phyloP scores from a whole-genome alignment of 192 early-diverging fungal species.

The Rhizophagus sp. region DNA sequence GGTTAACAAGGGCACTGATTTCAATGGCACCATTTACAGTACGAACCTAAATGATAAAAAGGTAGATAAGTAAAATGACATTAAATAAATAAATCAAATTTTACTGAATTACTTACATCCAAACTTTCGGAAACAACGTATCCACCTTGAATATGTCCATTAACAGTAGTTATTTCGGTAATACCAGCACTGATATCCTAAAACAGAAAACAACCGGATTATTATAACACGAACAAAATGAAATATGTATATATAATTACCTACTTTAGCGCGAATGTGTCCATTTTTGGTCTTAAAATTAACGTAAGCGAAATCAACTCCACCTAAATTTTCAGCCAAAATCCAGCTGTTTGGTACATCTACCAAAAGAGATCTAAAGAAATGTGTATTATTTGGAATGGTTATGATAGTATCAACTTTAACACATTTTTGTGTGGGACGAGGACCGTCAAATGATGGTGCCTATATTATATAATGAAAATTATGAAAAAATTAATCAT shows the following conservation, averaged over 20 bases:
- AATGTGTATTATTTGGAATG: neutral
- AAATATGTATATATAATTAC: neutral
- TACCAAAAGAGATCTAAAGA: constrained; percentile 17
- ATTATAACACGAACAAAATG: neutral
- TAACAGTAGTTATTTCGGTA: constrained; percentile 21
- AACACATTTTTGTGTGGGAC: constrained; percentile 16
- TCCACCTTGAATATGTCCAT: constrained; percentile 12
- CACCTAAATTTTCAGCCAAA: neutral
- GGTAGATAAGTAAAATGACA: neutral
- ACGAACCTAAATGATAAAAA: neutral
- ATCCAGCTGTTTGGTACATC: constrained; percentile 27
- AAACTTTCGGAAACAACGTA: constrained; percentile 8
- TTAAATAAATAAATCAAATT: neutral
- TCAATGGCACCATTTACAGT: constrained; percentile 16
- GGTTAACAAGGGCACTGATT: neutral
- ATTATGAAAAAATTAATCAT: neutral
- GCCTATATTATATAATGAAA: neutral
- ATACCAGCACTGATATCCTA: constrained; percentile 8
- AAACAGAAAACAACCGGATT: neutral
- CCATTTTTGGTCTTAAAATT: constrained; percentile 26
- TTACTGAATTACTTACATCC: constrained; percentile 7
- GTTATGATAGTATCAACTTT: constrained; percentile 28
- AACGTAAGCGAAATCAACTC: constrained; percentile 29
- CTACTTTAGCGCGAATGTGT: constrained; percentile 16
- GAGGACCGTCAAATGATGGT: constrained; percentile 28